Evolutionary conservation across 495 filamentous ascomycete species (phyloP), one percentile per base, ranked within the genome.

Genomic region (Coniosporium apollinis): DNA sequence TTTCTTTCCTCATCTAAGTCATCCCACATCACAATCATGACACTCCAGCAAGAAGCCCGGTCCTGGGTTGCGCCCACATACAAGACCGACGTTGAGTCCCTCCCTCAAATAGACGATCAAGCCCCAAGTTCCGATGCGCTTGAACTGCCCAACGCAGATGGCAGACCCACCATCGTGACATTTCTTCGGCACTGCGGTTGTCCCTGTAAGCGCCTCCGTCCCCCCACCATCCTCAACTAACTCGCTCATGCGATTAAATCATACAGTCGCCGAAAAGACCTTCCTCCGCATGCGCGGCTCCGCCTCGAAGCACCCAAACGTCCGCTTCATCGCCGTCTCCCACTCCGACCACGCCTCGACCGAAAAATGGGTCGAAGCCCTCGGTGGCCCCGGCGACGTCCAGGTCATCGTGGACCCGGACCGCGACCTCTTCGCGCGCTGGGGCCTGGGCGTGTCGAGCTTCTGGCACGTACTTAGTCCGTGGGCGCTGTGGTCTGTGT

Each of bases 101-200:
- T 35, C 4, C 42, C 43, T 26, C 17, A 8, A 14, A 17, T 45
- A 17, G 42, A 38, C 22, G 28, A 22, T 3, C 19, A 58, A 29
- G 71, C 72, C 3, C 73, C 69, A 3, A 50, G 46, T 4, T 55
- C 57, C 19, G 21, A 44, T 10, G 57, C 61, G 33, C 49, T 74
- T 5, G 33, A 30, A 1, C 55, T 74, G 4, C 66, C 66, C 0
- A 37, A 40, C 21, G 46, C 33, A 5, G 36, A 48, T 32, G 30
- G 60, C 37, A 65, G 62, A 42, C 64, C 68, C 1, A 60, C 58
- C 3, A 39, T 76, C 13, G 50, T 75, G 15, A 55, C 65, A 19
- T 78, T 76, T 47, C 49, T 78, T 3, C 54, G 72, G 18, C 70
- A 74, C 47, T 74, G 67, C 45, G 69, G 72, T 10, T 72, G 66